Percentiles rank a stretch among this genome's conserved stretches.
These are phyloP conservation scores for Zizania palustris DNA, from an alignment of 202 grass and related monocot genomes.

Conservation along the genomic window DNA sequence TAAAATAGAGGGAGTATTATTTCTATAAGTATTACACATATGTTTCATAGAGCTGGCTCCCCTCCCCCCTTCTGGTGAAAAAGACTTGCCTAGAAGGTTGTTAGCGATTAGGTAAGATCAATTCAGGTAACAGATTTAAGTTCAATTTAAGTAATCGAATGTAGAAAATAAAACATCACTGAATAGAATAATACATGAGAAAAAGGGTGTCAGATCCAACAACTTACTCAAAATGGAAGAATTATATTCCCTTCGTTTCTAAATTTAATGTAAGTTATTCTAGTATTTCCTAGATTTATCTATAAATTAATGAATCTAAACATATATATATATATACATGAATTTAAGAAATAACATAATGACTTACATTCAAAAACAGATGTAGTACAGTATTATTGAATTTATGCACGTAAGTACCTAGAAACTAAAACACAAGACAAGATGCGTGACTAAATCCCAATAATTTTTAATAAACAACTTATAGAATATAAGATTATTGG, in stretches of 20 bases:
- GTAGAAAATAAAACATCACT: neutral
- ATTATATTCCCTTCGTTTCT: too few species aligned
- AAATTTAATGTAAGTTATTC: too few species aligned
- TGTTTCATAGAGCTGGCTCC: neutral
- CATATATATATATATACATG: too few species aligned
- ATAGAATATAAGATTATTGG: neutral
- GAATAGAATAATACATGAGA: neutral
- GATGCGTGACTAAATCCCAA: neutral
- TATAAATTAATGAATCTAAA: too few species aligned
- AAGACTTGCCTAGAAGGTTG: neutral
- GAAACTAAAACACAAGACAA: neutral
- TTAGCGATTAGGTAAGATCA: neutral
- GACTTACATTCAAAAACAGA: too few species aligned
- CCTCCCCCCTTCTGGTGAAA: neutral
- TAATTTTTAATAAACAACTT: constrained; percentile 7
- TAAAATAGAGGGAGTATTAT: too few species aligned
- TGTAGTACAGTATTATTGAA: neutral
- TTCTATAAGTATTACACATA: neutral
- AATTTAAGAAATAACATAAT: too few species aligned
- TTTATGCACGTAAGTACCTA: neutral
- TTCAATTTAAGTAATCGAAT: neutral
- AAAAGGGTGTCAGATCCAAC: neutral
- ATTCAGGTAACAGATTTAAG: neutral
- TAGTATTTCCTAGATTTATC: too few species aligned
- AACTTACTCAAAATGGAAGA: neutral